These are phyloP conservation scores for Inonotus hispidus DNA, from an alignment of 1,284 basidiomycete genomes.

Conservation along the genomic window DNA sequence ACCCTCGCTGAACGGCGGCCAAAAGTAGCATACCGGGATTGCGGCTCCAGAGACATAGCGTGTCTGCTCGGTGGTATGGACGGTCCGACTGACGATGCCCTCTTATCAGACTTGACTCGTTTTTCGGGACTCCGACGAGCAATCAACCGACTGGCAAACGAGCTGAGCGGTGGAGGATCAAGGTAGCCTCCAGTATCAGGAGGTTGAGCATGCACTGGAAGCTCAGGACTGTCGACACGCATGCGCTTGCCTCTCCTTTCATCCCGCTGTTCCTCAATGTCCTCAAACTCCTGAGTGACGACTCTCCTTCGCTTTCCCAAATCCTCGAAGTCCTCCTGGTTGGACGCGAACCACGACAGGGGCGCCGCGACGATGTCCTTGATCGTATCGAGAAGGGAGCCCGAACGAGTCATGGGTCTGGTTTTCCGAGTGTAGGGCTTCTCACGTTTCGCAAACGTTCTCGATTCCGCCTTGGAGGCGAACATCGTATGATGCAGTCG, in stretches of 20 bases:
- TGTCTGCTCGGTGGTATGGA: conserved; percentile 34
- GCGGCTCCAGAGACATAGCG: conserved; percentile 62
- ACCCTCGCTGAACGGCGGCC: conserved; percentile 37
- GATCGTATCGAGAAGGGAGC: conserved; percentile 29
- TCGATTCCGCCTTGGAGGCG: conserved; percentile 24
- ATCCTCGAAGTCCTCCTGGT: conserved; percentile 41
- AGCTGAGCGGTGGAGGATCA: conserved; percentile 39
- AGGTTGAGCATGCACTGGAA: conserved; percentile 10
- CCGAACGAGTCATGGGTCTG: conserved; percentile 9
- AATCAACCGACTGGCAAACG: conserved; percentile 32
- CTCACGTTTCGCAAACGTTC: neutral
- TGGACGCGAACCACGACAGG: conserved; percentile 50
- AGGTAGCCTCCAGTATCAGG: conserved; percentile 44
- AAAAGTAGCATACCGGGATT: conserved; percentile 31
- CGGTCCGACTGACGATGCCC: neutral
- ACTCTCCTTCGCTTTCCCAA: conserved; percentile 40
- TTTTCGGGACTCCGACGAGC: neutral
- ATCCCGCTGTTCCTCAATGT: conserved; percentile 26
- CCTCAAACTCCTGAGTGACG: conserved; percentile 35
- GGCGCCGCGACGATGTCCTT: conserved; percentile 62
- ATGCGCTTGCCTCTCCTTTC: conserved; percentile 42
- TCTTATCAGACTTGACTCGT: neutral
- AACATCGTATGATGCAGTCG: conserved; percentile 10
- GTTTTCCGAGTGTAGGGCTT: conserved; percentile 6
- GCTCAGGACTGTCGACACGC: conserved; percentile 45